A percentile compares a stretch with the other conserved stretches of the same genome.
phyloP scores from a whole-genome alignment of 2,329 filamentous ascomycete genomes.

The Gaeumannomyces tritici region DNA sequence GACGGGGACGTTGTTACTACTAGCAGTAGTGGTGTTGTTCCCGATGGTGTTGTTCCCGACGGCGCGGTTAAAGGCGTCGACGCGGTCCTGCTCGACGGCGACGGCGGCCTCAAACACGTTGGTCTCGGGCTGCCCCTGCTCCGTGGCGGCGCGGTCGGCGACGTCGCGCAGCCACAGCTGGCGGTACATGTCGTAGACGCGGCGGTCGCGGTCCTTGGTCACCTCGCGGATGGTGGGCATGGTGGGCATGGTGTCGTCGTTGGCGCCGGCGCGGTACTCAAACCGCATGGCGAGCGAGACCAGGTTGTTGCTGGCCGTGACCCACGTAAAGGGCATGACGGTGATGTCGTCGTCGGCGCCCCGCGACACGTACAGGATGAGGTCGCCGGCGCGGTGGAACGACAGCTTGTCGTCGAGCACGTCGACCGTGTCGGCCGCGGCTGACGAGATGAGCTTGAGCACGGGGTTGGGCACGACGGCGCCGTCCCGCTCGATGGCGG shows the following conservation, averaged over 20 bases:
- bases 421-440: constrained; percentile 76
- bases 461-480: constrained; percentile 97
- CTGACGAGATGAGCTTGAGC: constrained; percentile 73
- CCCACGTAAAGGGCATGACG: constrained; percentile 86
- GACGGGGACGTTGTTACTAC: constrained; percentile 93
- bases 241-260: no score
- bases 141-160: constrained; percentile 68
- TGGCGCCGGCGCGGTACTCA: constrained; percentile 89
- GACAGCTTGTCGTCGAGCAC: constrained; percentile 78
- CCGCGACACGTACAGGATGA: constrained; percentile 73
- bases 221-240: constrained; percentile 91
- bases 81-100: constrained; percentile 94
- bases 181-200: constrained; percentile 99
- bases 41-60: constrained; percentile 82
- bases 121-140: constrained; percentile 83
- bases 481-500: constrained; percentile 89
- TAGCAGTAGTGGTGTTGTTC: no score
- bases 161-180: constrained; percentile 93
- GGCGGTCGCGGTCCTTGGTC: constrained; percentile 91
- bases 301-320: constrained; percentile 72
- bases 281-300: constrained; percentile 78
- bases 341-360: constrained; percentile 65
- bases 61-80: constrained; percentile 95
- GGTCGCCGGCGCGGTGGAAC: constrained; percentile 78
- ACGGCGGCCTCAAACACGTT: constrained; percentile 79